Percentiles rank a stretch among this genome's conserved stretches.
These are phyloP conservation scores for Claviceps pazoutovae DNA, from an alignment of 2,329 filamentous ascomycete genomes.

Conservation along the genomic window DNA sequence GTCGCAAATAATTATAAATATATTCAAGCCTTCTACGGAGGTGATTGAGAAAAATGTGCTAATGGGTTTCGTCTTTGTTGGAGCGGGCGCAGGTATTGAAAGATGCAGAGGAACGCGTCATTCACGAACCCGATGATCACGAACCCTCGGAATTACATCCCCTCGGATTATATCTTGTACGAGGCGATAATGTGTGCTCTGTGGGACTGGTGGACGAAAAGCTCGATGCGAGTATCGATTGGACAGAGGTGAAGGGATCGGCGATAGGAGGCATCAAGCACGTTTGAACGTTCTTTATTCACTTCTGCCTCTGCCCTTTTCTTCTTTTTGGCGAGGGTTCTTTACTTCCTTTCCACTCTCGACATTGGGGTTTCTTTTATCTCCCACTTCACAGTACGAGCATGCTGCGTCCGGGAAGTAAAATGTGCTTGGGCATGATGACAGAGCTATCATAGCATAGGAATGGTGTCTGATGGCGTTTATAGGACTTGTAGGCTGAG, in stretches of 20 bases:
- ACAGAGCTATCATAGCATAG: slow-evolving; percentile 5
- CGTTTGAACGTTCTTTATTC: slow-evolving; percentile 18
- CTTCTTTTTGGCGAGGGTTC: neutral
- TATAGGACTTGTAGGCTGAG: neutral
- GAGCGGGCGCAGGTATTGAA: slow-evolving; percentile 49
- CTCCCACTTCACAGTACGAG: neutral
- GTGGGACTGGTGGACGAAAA: slow-evolving; percentile 83
- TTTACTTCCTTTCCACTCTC: neutral
- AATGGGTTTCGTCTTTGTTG: neutral
- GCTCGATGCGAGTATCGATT: slow-evolving; percentile 81
- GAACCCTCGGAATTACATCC: slow-evolving; percentile 69
- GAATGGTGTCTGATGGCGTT: slow-evolving; percentile 7
- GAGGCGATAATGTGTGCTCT: slow-evolving; percentile 87
- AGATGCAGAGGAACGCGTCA: slow-evolving; percentile 76
- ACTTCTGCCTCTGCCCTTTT: neutral
- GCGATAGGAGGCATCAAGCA: slow-evolving; percentile 80
- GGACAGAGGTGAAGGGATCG: slow-evolving; percentile 75
- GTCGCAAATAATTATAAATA: too few relatives aligned
- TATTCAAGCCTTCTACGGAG: too few relatives aligned
- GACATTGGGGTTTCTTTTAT: neutral
- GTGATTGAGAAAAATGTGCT: neutral
- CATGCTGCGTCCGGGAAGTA: neutral
- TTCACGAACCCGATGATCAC: slow-evolving; percentile 69
- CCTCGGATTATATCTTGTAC: slow-evolving; percentile 79
- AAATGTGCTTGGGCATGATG: neutral